phyloP scores from a whole-genome alignment of 208 protist genomes.

The Blastocrithidia nonstop region DNA sequence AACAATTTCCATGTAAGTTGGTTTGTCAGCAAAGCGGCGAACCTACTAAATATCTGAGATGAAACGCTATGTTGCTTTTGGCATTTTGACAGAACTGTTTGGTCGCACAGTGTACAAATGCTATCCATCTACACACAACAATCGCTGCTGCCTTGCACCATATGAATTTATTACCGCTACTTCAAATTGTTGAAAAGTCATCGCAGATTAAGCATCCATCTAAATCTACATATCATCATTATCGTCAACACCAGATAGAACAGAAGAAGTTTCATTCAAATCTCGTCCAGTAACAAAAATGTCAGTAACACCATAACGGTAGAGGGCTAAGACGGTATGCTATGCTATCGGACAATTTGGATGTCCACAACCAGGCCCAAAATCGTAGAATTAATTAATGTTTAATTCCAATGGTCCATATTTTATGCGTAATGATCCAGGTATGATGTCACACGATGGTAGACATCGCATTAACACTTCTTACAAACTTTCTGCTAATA shows the following conservation, averaged over 20 bases:
- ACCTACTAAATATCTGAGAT: conserved; percentile 74
- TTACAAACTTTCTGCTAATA: conserved; percentile 65
- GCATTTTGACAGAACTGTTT: conserved; percentile 19
- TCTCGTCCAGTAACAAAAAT: conserved; percentile 58
- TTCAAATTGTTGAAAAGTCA: conserved; percentile 75
- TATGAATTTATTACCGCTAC: conserved; percentile 68
- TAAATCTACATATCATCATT: conserved; percentile 62
- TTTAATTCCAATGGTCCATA: conserved; percentile 74
- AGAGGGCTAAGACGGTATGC: conserved; percentile 63
- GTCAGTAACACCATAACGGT: conserved; percentile 70
- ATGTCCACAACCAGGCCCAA: conserved; percentile 62
- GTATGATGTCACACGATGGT: conserved; percentile 43
- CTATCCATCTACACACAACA: conserved; percentile 70
- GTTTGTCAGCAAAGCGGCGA: conserved; percentile 30
- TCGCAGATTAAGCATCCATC: conserved; percentile 57
- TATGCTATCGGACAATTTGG: conserved; percentile 66
- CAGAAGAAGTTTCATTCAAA: conserved; percentile 28
- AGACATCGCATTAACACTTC: conserved; percentile 34
- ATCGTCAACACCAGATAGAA: conserved; percentile 7
- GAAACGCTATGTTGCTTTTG: conserved; percentile 39
- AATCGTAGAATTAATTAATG: conserved; percentile 78
- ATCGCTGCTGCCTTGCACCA: conserved; percentile 59
- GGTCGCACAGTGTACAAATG: conserved; percentile 71
- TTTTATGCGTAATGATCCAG: conserved; percentile 66
- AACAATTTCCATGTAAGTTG: conserved; percentile 73